Conservation (phyloP, 2,329 filamentous ascomycete species). For the Pseudogymnoascus sp. region DNA sequence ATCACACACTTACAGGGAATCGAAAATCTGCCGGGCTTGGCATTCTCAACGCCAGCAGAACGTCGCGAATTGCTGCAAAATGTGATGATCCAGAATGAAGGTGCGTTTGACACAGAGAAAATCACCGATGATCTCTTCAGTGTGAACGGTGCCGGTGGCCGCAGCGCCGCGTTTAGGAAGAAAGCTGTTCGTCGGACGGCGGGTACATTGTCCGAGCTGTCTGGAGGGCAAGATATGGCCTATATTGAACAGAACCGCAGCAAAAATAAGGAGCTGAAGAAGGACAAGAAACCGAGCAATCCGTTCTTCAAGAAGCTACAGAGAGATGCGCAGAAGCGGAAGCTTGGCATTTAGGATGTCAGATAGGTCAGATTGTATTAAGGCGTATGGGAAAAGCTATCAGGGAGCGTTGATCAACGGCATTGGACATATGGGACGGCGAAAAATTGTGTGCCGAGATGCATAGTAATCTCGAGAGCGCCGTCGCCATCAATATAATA, state of each 20-base stretch:
- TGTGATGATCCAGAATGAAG: conserved; percentile 80
- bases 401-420: neutral
- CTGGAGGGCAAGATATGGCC: conserved; percentile 95
- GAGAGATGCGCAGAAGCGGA: conserved; percentile 51
- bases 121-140: conserved; percentile 61
- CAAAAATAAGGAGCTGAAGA: conserved; percentile 58
- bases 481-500: neutral
- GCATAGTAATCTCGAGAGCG: neutral
- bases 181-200: conserved; percentile 66
- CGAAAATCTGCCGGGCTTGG: conserved; percentile 70
- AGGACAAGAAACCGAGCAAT: conserved; percentile 48
- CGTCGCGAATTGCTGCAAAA: conserved; percentile 81
- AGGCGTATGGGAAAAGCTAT: neutral
- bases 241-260: conserved; percentile 78
- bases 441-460: neutral
- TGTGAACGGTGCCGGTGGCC: conserved; percentile 27
- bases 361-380: neutral
- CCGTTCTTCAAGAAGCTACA: conserved; percentile 60
- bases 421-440: neutral
- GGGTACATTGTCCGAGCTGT: conserved; percentile 75
- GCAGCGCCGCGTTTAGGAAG: conserved; percentile 39
- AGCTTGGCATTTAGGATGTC: conserved; percentile 31
- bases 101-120: conserved; percentile 61
- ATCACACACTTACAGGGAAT: conserved; percentile 93
- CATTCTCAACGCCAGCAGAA: conserved; percentile 70